Evolutionary conservation across 345 rosid genomes (phyloP).

Genomic region (Tarenaya hassleriana): DNA sequence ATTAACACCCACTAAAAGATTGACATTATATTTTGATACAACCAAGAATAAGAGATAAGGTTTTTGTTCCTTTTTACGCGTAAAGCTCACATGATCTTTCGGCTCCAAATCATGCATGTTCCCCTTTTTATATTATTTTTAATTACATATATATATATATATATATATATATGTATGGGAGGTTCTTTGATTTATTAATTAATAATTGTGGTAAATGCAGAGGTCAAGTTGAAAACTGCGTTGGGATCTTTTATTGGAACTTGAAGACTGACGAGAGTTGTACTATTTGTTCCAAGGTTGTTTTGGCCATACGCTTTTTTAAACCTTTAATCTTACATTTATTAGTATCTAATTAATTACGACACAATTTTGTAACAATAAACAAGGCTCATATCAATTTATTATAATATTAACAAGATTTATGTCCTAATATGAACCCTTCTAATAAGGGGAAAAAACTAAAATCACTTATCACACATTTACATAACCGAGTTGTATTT

Average conservation of each 20-base stretch:
- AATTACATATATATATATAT: constrained; percentile 10
- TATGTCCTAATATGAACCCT: too few relatives aligned
- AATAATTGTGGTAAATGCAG: constrained; percentile 12
- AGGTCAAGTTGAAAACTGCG: constrained; percentile 17
- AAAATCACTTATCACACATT: too few relatives aligned
- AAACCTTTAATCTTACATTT: constrained; percentile 1
- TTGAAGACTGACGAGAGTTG: constrained; percentile 23
- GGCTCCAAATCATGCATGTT: constrained; percentile 15
- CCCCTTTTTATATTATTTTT: constrained; percentile 11
- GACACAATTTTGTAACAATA: neutral
- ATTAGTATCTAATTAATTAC: neutral
- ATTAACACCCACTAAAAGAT: constrained; percentile 16
- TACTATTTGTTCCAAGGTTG: constrained; percentile 23
- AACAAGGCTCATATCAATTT: neutral
- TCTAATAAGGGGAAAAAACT: too few relatives aligned
- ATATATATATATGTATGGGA: too few relatives aligned
- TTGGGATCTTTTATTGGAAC: constrained; percentile 24
- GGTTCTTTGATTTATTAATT: too few relatives aligned
- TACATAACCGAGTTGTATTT: too few relatives aligned
- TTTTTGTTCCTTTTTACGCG: constrained; percentile 25
- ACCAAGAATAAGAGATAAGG: constrained; percentile 25
- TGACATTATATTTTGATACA: constrained; percentile 8
- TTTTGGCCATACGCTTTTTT: constrained; percentile 23
- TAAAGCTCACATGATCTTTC: constrained; percentile 23
- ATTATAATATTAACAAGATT: too few relatives aligned